phyloP scores from a whole-genome alignment of 2,329 filamentous ascomycete genomes.

The Knufia petricola region DNA sequence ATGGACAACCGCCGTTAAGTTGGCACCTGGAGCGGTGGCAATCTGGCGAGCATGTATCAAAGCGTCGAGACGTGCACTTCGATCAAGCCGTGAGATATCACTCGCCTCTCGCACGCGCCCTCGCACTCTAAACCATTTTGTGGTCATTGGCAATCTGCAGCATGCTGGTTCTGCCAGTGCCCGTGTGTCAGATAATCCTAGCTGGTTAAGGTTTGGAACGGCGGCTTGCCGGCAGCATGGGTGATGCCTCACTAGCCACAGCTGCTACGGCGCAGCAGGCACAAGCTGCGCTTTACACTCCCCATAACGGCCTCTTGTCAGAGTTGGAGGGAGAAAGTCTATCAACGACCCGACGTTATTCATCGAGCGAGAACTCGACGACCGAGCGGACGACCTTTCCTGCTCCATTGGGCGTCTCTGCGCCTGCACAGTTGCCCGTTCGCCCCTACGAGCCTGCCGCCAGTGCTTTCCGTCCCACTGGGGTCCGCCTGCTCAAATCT shows the following conservation, averaged over 20 bases:
- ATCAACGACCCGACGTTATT: neutral
- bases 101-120: too few relatives aligned
- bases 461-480: neutral
- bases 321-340: neutral
- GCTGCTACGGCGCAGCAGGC: neutral
- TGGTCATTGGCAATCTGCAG: neutral
- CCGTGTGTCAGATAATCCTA: neutral
- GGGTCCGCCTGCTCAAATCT: conserved; percentile 4
- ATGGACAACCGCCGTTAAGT: too few relatives aligned
- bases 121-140: neutral
- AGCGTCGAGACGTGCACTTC: too few relatives aligned
- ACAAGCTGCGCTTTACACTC: neutral
- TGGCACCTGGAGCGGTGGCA: too few relatives aligned
- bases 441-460: neutral
- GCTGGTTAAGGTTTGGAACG: conserved; percentile 1
- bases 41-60: too few relatives aligned
- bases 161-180: neutral
- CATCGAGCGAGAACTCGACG: neutral
- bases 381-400: neutral
- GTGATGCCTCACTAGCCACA: neutral
- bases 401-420: neutral
- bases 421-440: neutral
- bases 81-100: too few relatives aligned
- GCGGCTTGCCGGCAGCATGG: neutral
- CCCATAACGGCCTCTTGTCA: neutral